A percentile compares a stretch with the other conserved stretches of the same genome.
phyloP scores from a whole-genome alignment of 495 filamentous ascomycete genomes.

The Pseudoneurospora amorphoporcata region DNA sequence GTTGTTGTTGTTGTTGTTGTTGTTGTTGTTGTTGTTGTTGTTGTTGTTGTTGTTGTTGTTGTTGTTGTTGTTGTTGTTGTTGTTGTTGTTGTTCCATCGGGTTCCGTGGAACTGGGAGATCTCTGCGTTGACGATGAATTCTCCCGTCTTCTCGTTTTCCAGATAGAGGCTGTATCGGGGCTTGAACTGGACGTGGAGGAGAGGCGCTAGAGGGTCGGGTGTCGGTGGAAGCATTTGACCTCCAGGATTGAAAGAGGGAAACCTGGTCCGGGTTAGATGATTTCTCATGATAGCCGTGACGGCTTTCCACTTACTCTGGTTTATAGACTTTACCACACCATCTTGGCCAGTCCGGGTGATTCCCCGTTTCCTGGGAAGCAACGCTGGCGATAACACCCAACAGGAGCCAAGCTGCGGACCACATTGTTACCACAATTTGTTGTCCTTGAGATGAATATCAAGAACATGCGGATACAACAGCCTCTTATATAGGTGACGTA shows the following conservation, averaged over 20 bases:
- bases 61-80: no score
- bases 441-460: not conserved
- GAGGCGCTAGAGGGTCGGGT: constrained; percentile 27
- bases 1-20: no score
- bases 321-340: constrained; percentile 55
- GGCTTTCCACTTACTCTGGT: constrained; percentile 23
- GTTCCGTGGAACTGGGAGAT: constrained; percentile 42
- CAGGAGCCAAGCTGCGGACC: not conserved
- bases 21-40: no score
- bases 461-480: not conserved
- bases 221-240: constrained; percentile 43
- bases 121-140: constrained; percentile 50
- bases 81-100: constrained; percentile 24
- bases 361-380: constrained; percentile 23
- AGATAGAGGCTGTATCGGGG: constrained; percentile 54
- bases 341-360: constrained; percentile 35
- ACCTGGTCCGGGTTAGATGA: constrained; percentile 20
- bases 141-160: constrained; percentile 38
- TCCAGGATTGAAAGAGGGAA: constrained; percentile 50
- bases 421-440: not conserved
- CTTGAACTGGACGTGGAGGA: constrained; percentile 46
- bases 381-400: not conserved
- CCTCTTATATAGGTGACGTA: not conserved
- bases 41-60: no score
- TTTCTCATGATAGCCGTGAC: not conserved